Evolutionary conservation across 106 monocot genomes (phyloP), one percentile per base, ranked within the genome.

Genomic region (Dactylorhiza incarnata): DNA sequence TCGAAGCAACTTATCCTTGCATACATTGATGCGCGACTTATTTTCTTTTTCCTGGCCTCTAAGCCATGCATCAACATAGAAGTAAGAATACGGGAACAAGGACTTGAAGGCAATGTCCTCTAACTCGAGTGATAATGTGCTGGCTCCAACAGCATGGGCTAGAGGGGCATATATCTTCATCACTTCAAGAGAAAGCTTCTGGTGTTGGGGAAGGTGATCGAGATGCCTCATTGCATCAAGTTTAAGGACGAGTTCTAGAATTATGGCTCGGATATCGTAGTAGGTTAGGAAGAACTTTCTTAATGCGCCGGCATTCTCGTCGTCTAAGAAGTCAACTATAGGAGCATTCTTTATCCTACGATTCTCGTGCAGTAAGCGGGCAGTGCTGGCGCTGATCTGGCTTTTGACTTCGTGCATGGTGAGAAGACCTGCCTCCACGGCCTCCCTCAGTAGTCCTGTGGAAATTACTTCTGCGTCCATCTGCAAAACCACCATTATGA

Each of bases 391-490:
- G 43, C 97, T 89, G 67, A 97, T 82, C 62, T 83, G 84, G 47
- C 20, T 74, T 79, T 89, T 93, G 20, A 97, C 83, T 67, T 86
- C 91, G 20, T 63, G 82, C 81, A 97, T 82, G n/a, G 83, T 87
- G 74, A 89, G 49, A 46, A 74, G 83, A 53, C 90, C 87, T 4
- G 76, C 78, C 52, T 91, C 87, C 76, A 97, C 48, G 3, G 73
- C 81, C 81, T 91, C 87, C 73, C 87, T 89, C 48, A 97, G 68
- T 77, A 97, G 78, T 56, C 94, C 84, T 2, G 93, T 91, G 8
- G 97, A 94, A 78, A 97, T 94, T 44, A 97, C 94, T 81, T 97
- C 97, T 7, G 94, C 97, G 79, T 97, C 97, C 97, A 97, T 97
- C 97, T 97, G 84, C 68, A 74, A 67, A 37, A 48, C 16, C 45